Evolutionary conservation across 805 yeast genomes (phyloP).

Genomic region (Sugiyamaella mastotermitis): DNA sequence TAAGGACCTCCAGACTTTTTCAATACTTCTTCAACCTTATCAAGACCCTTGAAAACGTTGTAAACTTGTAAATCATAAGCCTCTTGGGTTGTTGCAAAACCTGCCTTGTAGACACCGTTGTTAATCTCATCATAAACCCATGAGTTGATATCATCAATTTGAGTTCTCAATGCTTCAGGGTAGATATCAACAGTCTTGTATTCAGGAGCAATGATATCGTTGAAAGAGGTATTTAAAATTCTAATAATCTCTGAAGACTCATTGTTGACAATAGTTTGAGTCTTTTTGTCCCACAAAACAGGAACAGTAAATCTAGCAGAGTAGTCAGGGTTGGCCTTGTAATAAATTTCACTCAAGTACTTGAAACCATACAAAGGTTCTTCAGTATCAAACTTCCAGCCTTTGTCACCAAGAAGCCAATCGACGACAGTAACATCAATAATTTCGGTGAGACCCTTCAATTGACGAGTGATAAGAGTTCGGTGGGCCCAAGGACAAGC

Average conservation of each 20-base stretch:
- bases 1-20: conserved; percentile 35
- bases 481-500: conserved; percentile 99
- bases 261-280: conserved; percentile 78
- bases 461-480: conserved; percentile 60
- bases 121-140: conserved; percentile 84
- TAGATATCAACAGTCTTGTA: conserved; percentile 51
- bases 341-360: conserved; percentile 66
- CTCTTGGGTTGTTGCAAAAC: conserved; percentile 80
- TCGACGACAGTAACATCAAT: conserved; percentile 67
- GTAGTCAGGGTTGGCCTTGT: conserved; percentile 68
- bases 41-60: conserved; percentile 59
- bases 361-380: conserved; percentile 51
- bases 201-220: conserved; percentile 37
- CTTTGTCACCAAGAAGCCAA: conserved; percentile 81
- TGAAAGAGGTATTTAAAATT: conserved; percentile 71
- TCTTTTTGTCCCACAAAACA: conserved; percentile 83
- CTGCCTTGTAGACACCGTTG: conserved; percentile 90
- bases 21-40: conserved; percentile 60
- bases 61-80: conserved; percentile 67
- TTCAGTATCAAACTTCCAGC: conserved; percentile 74
- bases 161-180: conserved; percentile 46
- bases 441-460: conserved; percentile 62
- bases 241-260: conserved; percentile 88
- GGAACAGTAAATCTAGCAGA: conserved; percentile 88
- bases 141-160: conserved; percentile 71